Evolutionary conservation across 2,329 filamentous ascomycete species (phyloP), one percentile per base, ranked within the genome.

Genomic region (Cordyceps cicadae): DNA sequence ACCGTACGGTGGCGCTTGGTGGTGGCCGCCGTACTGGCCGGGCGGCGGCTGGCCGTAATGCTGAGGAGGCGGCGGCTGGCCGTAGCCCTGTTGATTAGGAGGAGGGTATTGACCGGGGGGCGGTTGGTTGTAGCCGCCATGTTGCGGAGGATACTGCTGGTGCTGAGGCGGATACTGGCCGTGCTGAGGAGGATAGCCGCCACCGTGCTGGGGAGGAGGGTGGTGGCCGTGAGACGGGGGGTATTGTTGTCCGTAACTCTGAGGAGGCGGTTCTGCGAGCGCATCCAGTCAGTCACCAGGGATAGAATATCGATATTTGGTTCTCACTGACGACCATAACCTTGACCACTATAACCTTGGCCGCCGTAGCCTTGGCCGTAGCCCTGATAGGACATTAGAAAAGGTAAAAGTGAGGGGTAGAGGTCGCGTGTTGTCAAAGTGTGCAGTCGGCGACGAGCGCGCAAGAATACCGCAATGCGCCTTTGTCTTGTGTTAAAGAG

Each of bases 221-320:
- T 37, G 73, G 15, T 73, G 70, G 5, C 73, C 70, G 3, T 69
- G 68, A 19, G 65, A 68, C 52, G 68, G 69, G 34, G 69, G 69
- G 29, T 72, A 70, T 62, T 73, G 73, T 62, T 73, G 73, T 45
- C 73, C 72, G 65, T 77, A 76, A 64, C 74, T 75, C 63, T 76
- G 74, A 34, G 70, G 70, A 43, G 71, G 73, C 50, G 67, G 72
- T 57, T 74, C 71, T 48, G 45, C 29, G 17, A 26, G 19, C 29
- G 45, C 32, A 32, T 32, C 4, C 26, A 8, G 54, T 57, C 32
- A 57, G 54, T 57, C 12, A 5, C n/a, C n/a, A 0, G n/a, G n/a
- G 6, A 12, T 11, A 7, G 14, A 12, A 7, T 49, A n/a, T 24
- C 19, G 21, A 4, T 14, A 29, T 41, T 8, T 19, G 5, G 5